phyloP scores from a whole-genome alignment of 225 moss, liverwort and hornwort genomes.

The Polytrichum formosum region DNA sequence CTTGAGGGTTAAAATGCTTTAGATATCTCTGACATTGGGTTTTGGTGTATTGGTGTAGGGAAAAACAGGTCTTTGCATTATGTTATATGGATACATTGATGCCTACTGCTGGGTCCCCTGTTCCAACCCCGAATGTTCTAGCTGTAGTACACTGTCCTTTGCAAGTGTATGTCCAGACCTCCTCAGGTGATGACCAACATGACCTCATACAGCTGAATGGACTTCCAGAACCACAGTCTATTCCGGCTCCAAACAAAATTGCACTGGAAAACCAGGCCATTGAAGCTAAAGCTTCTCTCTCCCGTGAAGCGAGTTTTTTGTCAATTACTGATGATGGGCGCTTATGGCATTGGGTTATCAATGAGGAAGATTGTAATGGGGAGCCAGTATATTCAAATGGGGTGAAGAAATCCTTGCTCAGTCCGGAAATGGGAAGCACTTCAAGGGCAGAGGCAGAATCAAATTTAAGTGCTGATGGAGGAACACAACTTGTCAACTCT shows the following conservation, averaged over 20 bases:
- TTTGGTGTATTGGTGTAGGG: slow-evolving; percentile 49
- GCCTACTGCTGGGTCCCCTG: slow-evolving; percentile 80
- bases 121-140: slow-evolving; percentile 78
- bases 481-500: slow-evolving; percentile 20
- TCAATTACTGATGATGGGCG: slow-evolving; percentile 92
- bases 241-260: slow-evolving; percentile 30
- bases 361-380: slow-evolving; percentile 39
- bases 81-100: slow-evolving; percentile 77
- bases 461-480: slow-evolving; percentile 24
- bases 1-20: neutral
- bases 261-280: slow-evolving; percentile 15
- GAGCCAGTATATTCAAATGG: slow-evolving; percentile 23
- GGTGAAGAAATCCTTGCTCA: slow-evolving; percentile 5
- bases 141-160: slow-evolving; percentile 89
- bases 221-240: slow-evolving; percentile 47
- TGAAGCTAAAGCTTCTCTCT: slow-evolving; percentile 19
- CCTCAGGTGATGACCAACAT: slow-evolving; percentile 29
- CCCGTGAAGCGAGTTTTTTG: slow-evolving; percentile 65
- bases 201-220: slow-evolving; percentile 58
- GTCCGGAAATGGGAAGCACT: slow-evolving; percentile 5
- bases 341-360: slow-evolving; percentile 89
- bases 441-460: slow-evolving; percentile 26
- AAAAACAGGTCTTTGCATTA: slow-evolving; percentile 75
- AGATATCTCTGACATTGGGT: neutral
- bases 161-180: slow-evolving; percentile 75